Evolutionary conservation across 78 protist genomes (phyloP).

Genomic region (Dictyostelium discoideum): DNA sequence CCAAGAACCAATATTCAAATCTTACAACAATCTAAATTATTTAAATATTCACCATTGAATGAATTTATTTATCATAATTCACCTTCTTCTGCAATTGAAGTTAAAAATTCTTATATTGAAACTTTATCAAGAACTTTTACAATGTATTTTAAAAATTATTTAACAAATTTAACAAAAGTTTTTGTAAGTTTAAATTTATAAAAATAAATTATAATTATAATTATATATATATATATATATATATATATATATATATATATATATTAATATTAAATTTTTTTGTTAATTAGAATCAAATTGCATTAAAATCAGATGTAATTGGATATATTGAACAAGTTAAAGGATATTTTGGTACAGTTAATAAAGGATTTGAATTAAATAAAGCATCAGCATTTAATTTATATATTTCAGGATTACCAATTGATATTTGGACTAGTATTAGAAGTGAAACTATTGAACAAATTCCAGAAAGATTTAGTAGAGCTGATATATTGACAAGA

Average conservation of each 20-base stretch:
- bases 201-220: neutral
- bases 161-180: conserved; percentile 33
- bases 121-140: conserved; percentile 57
- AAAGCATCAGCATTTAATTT: conserved; percentile 73
- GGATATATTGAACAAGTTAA: conserved; percentile 31
- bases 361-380: neutral
- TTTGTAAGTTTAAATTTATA: conserved; percentile 7
- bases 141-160: conserved; percentile 45
- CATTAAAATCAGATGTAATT: conserved; percentile 50
- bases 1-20: conserved; percentile 74
- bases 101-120: conserved; percentile 46
- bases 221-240: too few species aligned
- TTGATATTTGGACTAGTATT: conserved; percentile 74
- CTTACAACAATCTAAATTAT: conserved; percentile 46
- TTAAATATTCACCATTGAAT: conserved; percentile 52
- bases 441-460: conserved; percentile 28
- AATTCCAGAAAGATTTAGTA: conserved; percentile 25
- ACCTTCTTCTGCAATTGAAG: conserved; percentile 41
- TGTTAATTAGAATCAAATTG: neutral
- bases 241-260: too few species aligned
- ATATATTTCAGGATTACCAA: conserved; percentile 50
- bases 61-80: conserved; percentile 49
- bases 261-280: neutral
- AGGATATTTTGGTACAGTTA: conserved; percentile 40
- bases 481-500: conserved; percentile 40